Base-by-base conservation (phyloP, 805 yeast genomes). In the Hanseniaspora guilliermondii region DNA sequence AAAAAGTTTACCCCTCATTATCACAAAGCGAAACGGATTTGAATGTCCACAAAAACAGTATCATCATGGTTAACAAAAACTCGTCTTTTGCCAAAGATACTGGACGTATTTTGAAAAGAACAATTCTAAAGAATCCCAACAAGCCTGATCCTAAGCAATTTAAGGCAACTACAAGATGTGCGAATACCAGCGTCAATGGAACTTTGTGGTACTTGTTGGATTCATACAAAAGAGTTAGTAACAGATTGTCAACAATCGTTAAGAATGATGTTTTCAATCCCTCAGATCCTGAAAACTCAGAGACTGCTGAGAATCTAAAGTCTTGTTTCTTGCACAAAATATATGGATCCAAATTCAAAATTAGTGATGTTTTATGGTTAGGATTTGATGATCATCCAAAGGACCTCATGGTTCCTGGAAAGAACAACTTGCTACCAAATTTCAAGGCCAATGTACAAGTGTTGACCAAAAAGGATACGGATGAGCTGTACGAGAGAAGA, bases 41-140 rank as follows among this genome's bases (percentile, higher is more conserved):
- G 69, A 85, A 91, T 62, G 76, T 82, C 8, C 73, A 80, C 58
- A 85, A 82, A 59, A 72, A 79, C 33, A 93, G 87, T 37, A 79
- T 83, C 24, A 65, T 93, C 44, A 72, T 83, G 53, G 74, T 89
- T 14, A 81, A 95, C 30, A 76, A 75, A 24, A 73, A 75, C 36
- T 49, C 53, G 3, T 4, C 27, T 12, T 32, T 49, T 17, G 53
- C 36, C 9, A 44, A 32, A 22, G 33, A 32, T 17, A 27, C 37
- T 11, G 21, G 12, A 4, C 12, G 11, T 6, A 12, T 12, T 7
- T 32, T 44, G 22, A 14, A 32, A 19, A n/a, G 12, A 5, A 44
- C 38, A 9, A n/a, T 30, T 11, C 6, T 25, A 17, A 17, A n/a
- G 11, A 27, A n/a, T 6, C 46, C 22, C 8, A 37, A 8, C 14